Conservation (phyloP, 2,329 filamentous ascomycete genomes). For the Thielaviopsis populi region DNA sequence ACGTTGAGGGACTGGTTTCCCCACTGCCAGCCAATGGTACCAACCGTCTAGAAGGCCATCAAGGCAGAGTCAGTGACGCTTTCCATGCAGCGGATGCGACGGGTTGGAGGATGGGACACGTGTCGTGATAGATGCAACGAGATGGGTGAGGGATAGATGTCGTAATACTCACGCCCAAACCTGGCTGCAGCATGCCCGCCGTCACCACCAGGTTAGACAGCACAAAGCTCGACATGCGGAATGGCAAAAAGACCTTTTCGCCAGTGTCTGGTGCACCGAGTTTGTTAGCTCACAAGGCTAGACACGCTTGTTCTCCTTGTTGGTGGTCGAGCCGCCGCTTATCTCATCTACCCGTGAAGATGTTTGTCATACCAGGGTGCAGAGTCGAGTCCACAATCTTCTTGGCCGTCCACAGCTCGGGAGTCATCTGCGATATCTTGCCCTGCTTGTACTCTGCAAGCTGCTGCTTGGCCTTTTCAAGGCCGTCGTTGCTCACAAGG, state of each 20-base stretch:
- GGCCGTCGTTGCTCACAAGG: constrained; percentile 58
- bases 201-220: constrained; percentile 89
- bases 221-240: constrained; percentile 94
- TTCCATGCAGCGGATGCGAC: not conserved
- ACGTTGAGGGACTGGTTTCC: constrained; percentile 97
- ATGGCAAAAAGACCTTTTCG: constrained; percentile 78
- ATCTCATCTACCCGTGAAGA: not conserved
- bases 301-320: not conserved
- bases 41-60: constrained; percentile 42
- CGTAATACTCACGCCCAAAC: constrained; percentile 44
- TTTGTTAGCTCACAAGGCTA: not conserved
- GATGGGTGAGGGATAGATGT: not conserved
- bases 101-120: not conserved
- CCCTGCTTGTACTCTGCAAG: constrained; percentile 79
- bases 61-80: constrained; percentile 13
- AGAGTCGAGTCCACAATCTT: constrained; percentile 94
- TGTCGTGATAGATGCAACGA: not conserved
- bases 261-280: constrained; percentile 57
- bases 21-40: constrained; percentile 87
- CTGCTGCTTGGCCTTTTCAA: constrained; percentile 73
- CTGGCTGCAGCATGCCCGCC: constrained; percentile 90
- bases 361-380: constrained; percentile 58
- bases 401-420: constrained; percentile 87
- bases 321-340: not conserved
- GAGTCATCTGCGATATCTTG: constrained; percentile 63